Base-by-base conservation (phyloP, 148 eudicot species). In the Camellia sinensis region DNA sequence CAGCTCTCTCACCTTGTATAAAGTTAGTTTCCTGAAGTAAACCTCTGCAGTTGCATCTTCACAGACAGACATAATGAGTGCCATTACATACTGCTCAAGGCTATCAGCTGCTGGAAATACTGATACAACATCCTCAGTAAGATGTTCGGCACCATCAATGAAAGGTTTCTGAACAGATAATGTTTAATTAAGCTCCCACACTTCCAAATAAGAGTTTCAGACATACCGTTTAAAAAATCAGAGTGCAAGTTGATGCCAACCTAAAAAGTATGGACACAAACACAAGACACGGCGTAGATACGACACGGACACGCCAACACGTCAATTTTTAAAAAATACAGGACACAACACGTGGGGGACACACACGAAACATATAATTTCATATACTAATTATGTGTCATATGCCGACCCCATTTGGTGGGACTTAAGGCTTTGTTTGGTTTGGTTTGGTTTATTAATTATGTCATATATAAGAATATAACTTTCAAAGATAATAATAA, bases 61-160 rank as follows among this genome's bases (percentile, higher is more conserved):
- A 83, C 90, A 91, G 64, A 90, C 82, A 86, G 98, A 92, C 44
- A 79, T 80, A 74, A 94, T 85, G 59, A 89, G 84, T 72, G 91
- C 83, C 62, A 91, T 71, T 45, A 89, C 84, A 83, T 91, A 85
- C 84, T 91, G 95, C 83, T 97, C 99, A 82, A 97, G 91, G 84
- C 90, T 89, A 89, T 97, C 93, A 82, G 99, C 98, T 75, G 97
- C 98, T 73, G 98, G 98, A 84, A 92, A 91, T 87, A 97, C 97
- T 75, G 97, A 89, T 84, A 88, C 92, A 56, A 92, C 95, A 87
- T 97, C 99, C 86, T 97, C 99, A 1, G 99, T 97, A 76, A 97
- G 92, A 86, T 97, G 99, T 82, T 97, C 98, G 71, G 91, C 94
- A 40, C 87, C 87, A 62, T 91, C 89, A 75, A 91, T 89, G 78